Evolutionary conservation across 1,284 basidiomycete genomes (phyloP).

Genomic region (Pseudozyma sp.): DNA sequence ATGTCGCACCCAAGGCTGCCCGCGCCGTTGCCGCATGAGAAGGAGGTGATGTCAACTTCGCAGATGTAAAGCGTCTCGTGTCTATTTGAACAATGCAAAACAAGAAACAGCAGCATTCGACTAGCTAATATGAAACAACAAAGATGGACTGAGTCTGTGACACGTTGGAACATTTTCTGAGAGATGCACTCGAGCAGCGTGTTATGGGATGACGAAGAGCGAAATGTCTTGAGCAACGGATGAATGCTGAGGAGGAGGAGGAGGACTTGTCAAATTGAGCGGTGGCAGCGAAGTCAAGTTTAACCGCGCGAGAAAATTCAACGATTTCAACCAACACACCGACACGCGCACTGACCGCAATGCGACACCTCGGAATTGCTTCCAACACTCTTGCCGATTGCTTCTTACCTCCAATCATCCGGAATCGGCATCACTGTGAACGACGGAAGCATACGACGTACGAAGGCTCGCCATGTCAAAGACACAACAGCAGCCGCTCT

Average conservation of each 20-base stretch:
- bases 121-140: no score
- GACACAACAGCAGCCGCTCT: slow-evolving; percentile 29
- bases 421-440: background rate
- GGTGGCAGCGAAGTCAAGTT: background rate
- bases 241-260: no score
- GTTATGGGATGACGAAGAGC: no score
- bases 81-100: slow-evolving; percentile 16
- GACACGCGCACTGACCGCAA: slow-evolving; percentile 33
- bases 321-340: background rate
- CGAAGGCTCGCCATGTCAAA: slow-evolving; percentile 11
- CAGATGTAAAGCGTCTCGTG: background rate
- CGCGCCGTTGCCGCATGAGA: slow-evolving; percentile 30
- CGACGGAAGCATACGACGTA: background rate
- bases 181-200: no score
- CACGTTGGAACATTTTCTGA: no score
- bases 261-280: no score
- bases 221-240: no score
- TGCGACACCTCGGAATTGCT: background rate
- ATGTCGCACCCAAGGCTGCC: slow-evolving; percentile 13
- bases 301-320: slow-evolving; percentile 27
- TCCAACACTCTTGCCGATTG: background rate
- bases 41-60: no score
- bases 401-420: background rate
- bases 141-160: no score
- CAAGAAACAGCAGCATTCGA: background rate